Conservation (phyloP, 768 basidiomycete species). For the Mycena vulgaris region DNA sequence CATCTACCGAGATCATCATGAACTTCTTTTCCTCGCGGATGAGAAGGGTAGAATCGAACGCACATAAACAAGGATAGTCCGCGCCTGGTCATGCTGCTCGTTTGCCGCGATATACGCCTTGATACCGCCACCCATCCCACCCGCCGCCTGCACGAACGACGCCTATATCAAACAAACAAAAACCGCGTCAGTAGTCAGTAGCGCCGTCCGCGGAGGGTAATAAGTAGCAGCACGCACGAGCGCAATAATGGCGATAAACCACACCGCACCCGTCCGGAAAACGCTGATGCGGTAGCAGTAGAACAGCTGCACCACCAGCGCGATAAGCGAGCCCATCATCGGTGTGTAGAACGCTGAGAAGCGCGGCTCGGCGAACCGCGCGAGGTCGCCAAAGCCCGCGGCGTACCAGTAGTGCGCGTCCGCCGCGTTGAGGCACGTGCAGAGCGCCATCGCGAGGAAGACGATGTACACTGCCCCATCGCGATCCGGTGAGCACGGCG, state of each 20-base stretch:
- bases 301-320: conserved; percentile 47
- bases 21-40: not conserved
- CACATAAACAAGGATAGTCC: conserved; percentile 33
- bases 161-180: not conserved
- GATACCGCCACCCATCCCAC: conserved; percentile 38
- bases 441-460: conserved; percentile 43
- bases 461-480: conserved; percentile 44
- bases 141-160: conserved; percentile 35
- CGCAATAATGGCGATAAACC: conserved; percentile 32
- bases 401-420: conserved; percentile 48
- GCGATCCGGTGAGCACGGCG: not conserved
- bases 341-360: conserved; percentile 47
- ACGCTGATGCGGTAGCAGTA: conserved; percentile 51
- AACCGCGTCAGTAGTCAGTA: not conserved
- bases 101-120: conserved; percentile 26
- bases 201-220: not conserved
- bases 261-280: conserved; percentile 31
- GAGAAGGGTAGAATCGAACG: conserved; percentile 1
- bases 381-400: conserved; percentile 47
- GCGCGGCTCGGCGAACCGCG: conserved; percentile 38
- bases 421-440: conserved; percentile 42
- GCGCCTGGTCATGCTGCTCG: conserved; percentile 19
- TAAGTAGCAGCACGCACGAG: conserved; percentile 17
- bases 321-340: conserved; percentile 42
- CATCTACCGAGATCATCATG: conserved; percentile 28